A percentile compares a stretch with the other conserved stretches of the same genome.
Conservation (phyloP, 768 basidiomycete species). For the Suillus brevipes region DNA sequence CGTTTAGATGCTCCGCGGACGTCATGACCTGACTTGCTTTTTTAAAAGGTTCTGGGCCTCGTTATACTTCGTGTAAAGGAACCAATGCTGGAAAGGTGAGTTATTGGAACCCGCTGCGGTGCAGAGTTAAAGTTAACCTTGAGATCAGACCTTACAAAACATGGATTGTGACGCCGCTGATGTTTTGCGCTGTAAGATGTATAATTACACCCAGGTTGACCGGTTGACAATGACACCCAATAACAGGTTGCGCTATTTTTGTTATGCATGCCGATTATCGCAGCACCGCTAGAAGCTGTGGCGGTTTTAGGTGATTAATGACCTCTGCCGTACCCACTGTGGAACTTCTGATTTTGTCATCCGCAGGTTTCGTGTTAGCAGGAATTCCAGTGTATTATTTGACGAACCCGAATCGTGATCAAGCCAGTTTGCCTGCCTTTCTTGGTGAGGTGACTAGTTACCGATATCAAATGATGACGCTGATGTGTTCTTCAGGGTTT, state of each 20-base stretch:
- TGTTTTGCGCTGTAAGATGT: slow-evolving; percentile 72
- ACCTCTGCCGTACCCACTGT: background rate
- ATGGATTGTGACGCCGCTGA: slow-evolving; percentile 87
- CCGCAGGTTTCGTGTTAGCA: slow-evolving; percentile 69
- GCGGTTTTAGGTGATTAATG: slow-evolving; percentile 73
- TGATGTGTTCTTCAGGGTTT: slow-evolving; percentile 35
- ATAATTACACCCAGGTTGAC: background rate
- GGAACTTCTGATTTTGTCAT: slow-evolving; percentile 6
- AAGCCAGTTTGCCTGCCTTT: slow-evolving; percentile 34
- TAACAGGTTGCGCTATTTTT: slow-evolving; percentile 82
- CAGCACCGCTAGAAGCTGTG: slow-evolving; percentile 85
- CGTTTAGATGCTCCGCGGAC: slow-evolving; percentile 22
- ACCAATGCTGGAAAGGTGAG: slow-evolving; percentile 78
- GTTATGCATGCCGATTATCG: slow-evolving; percentile 91
- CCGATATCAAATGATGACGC: slow-evolving; percentile 6
- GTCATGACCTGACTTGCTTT: slow-evolving; percentile 3
- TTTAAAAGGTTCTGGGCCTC: slow-evolving; percentile 74
- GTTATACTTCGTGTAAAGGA: slow-evolving; percentile 89
- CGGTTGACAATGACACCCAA: slow-evolving; percentile 2
- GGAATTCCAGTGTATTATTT: slow-evolving; percentile 85
- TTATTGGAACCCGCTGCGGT: background rate
- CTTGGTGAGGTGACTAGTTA: slow-evolving; percentile 35
- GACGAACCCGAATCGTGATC: slow-evolving; percentile 63
- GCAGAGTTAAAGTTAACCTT: background rate
- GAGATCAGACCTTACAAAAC: slow-evolving; percentile 82